These are phyloP conservation scores for Tardiomyces depauwii DNA, from an alignment of 1,139 yeast genomes.

Conservation along the genomic window DNA sequence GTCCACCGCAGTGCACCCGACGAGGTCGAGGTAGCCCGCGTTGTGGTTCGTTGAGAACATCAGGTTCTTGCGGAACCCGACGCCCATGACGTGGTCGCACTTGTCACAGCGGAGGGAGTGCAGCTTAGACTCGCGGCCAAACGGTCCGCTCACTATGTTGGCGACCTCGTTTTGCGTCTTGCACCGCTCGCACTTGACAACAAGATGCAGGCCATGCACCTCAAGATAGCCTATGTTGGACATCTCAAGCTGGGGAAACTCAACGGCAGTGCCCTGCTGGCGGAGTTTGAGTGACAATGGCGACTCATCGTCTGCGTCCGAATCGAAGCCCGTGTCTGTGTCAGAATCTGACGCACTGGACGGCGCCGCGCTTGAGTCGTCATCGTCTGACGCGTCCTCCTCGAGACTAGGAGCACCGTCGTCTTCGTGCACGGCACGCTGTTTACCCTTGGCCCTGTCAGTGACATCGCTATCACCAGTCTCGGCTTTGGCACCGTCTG, in stretches of 20 bases:
- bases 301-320: background rate
- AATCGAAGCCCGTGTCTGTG: conserved; percentile 3
- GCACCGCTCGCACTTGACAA: conserved; percentile 29
- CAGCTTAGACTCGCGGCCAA: conserved; percentile 27
- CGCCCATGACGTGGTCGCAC: conserved; percentile 26
- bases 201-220: conserved; percentile 23
- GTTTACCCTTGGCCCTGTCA: conserved; percentile 1
- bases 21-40: conserved; percentile 29
- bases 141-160: conserved; percentile 25
- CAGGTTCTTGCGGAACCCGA: conserved; percentile 26
- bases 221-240: conserved; percentile 26
- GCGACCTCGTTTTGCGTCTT: conserved; percentile 25
- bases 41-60: conserved; percentile 19
- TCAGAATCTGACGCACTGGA: conserved; percentile 3
- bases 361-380: background rate
- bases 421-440: background rate
- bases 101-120: conserved; percentile 23
- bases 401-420: background rate
- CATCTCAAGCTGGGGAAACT: conserved; percentile 22
- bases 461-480: conserved; percentile 1
- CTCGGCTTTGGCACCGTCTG: conserved; percentile 3
- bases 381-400: too few species aligned
- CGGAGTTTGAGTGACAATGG: conserved; percentile 2
- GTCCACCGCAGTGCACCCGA: conserved; percentile 27
- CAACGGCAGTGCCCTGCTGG: conserved; percentile 25